Conservation (phyloP, 2,329 filamentous ascomycete species). For the Fusarium phyllophilum region DNA sequence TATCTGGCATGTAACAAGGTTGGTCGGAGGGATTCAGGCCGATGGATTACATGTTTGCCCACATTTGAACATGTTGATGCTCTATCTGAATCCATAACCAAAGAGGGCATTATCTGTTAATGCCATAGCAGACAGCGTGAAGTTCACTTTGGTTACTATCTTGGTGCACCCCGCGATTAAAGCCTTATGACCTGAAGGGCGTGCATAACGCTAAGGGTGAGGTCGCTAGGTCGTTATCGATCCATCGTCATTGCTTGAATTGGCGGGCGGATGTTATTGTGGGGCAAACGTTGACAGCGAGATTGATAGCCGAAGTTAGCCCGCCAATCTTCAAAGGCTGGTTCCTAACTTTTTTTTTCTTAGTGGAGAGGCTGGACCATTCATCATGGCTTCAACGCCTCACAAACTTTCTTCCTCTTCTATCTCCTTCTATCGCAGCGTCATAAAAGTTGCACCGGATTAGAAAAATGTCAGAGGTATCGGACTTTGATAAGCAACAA, state of each 20-base stretch:
- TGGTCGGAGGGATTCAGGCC: background rate
- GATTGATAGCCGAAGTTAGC: conserved; percentile 40
- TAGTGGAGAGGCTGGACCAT: conserved; percentile 16
- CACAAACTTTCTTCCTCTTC: conserved; percentile 18
- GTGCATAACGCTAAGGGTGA: conserved; percentile 15
- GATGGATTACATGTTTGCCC: background rate
- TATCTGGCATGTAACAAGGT: background rate
- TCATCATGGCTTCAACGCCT: conserved; percentile 23
- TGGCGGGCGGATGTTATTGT: background rate
- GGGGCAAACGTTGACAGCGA: background rate
- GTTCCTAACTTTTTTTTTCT: conserved; percentile 25
- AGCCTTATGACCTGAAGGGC: conserved; percentile 17
- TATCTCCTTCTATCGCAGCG: conserved; percentile 3
- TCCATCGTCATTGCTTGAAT: background rate
- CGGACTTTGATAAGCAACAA: conserved; percentile 79
- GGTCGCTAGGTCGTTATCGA: background rate
- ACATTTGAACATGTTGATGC: background rate
- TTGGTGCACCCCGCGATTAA: background rate
- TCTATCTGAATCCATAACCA: background rate
- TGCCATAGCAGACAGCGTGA: background rate
- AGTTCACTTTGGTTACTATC: background rate
- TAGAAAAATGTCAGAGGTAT: conserved; percentile 60
- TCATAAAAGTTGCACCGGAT: conserved; percentile 13
- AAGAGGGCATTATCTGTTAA: background rate
- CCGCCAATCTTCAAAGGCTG: conserved; percentile 29